Conservation (phyloP, 2,329 filamentous ascomycete genomes). For the Rutstroemia sp. region DNA sequence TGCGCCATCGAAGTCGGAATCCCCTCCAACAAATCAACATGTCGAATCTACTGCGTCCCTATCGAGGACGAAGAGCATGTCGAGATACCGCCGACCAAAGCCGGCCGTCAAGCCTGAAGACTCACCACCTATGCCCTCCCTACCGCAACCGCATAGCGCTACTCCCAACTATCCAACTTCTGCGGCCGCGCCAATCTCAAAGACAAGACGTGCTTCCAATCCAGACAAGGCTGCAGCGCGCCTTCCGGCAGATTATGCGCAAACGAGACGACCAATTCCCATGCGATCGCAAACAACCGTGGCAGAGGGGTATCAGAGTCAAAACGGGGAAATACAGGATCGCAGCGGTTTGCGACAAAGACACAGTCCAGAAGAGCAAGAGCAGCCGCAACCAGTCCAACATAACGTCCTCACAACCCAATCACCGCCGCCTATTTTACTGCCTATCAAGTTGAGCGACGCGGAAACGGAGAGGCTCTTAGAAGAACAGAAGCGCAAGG, state of each 20-base stretch:
- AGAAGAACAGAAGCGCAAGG: constrained; percentile 28
- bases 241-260: constrained; percentile 4
- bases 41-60: constrained; percentile 6
- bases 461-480: constrained; percentile 22
- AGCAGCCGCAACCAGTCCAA: constrained; percentile 11
- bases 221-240: neutral
- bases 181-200: neutral
- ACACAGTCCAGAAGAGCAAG: constrained; percentile 9
- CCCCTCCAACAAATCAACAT: constrained; percentile 9
- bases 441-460: constrained; percentile 12
- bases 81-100: constrained; percentile 30
- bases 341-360: constrained; percentile 12
- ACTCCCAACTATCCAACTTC: neutral
- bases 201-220: constrained; percentile 2
- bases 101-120: constrained; percentile 7
- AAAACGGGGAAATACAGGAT: constrained; percentile 15
- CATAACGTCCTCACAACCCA: constrained; percentile 2
- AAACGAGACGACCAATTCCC: constrained; percentile 6
- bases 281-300: constrained; percentile 4
- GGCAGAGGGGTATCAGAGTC: neutral
- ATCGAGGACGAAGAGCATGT: constrained; percentile 30
- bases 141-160: constrained; percentile 8
- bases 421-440: neutral
- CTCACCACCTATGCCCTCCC: constrained; percentile 9
- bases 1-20: constrained; percentile 22